Percentiles rank a stretch among this genome's conserved stretches.
phyloP scores from a whole-genome alignment of 2,329 filamentous ascomycete species.

The Amesomyces nigricolor region DNA sequence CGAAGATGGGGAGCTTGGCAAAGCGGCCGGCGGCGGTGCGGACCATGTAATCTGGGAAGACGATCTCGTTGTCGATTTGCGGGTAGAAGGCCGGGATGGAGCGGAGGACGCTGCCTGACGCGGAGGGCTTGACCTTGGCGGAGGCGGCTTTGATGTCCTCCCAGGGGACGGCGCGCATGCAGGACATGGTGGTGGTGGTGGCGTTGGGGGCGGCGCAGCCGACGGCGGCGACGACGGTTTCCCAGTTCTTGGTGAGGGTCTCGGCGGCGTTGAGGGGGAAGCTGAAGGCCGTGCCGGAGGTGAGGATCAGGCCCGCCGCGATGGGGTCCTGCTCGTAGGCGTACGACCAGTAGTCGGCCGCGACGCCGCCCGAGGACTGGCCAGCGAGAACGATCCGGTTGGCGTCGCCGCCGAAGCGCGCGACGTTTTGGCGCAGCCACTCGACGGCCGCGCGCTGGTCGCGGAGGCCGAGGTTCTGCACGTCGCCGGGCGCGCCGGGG shows the following conservation, averaged over 20 bases:
- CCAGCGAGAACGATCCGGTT: constrained; percentile 38
- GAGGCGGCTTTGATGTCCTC: constrained; percentile 35
- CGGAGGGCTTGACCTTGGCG: constrained; percentile 30
- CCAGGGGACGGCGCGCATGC: constrained; percentile 36
- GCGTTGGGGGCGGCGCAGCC: constrained; percentile 31
- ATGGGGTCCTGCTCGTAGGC: constrained; percentile 46
- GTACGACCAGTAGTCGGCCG: constrained; percentile 44
- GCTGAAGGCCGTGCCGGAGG: constrained; percentile 42
- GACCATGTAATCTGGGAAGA: constrained; percentile 38
- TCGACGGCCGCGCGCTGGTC: constrained; percentile 47
- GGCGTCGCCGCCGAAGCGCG: constrained; percentile 41
- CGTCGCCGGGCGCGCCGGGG: constrained; percentile 24
- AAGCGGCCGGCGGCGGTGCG: constrained; percentile 34
- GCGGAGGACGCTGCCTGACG: constrained; percentile 34
- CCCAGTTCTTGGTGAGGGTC: constrained; percentile 37
- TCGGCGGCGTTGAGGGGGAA: constrained; percentile 37
- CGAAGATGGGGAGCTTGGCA: constrained; percentile 37
- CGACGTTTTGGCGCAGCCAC: constrained; percentile 44
- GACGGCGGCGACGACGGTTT: constrained; percentile 35
- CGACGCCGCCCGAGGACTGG: constrained; percentile 40
- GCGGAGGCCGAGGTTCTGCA: constrained; percentile 44
- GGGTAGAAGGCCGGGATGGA: constrained; percentile 39
- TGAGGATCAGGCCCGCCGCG: constrained; percentile 40
- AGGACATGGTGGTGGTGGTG: constrained; percentile 30
- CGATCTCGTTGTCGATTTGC: constrained; percentile 34